Conservation (phyloP, 306 rosid genomes). For the Casuarina glauca region DNA sequence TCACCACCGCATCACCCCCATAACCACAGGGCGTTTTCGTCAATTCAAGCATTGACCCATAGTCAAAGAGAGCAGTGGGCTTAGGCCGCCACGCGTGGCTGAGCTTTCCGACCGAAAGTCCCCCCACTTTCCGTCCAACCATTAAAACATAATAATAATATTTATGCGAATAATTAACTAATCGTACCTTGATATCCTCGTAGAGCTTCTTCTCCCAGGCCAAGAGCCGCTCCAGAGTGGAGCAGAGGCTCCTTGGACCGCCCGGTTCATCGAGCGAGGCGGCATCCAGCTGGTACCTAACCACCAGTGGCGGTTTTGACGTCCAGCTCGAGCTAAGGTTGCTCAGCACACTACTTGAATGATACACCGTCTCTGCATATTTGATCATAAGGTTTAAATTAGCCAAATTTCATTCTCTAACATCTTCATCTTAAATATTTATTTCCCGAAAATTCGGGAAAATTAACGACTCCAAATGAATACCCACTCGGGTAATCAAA, state of each 20-base stretch:
- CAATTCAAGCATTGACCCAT: not conserved
- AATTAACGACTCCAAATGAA: too few species aligned
- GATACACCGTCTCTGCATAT: constrained; percentile 91
- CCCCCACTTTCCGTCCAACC: too few species aligned
- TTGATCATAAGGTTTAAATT: constrained; percentile 2
- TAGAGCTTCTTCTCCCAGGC: constrained; percentile 99
- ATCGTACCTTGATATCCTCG: constrained; percentile 78
- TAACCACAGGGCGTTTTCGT: constrained; percentile 31
- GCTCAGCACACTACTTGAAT: constrained; percentile 83
- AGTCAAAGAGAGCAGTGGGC: constrained; percentile 52
- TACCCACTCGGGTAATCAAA: not conserved
- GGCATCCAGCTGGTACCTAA: constrained; percentile 77
- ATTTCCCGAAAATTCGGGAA: not conserved
- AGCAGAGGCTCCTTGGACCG: constrained; percentile 78
- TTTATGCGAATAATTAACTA: too few species aligned
- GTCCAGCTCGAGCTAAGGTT: constrained; percentile 95
- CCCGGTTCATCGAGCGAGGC: constrained; percentile 58
- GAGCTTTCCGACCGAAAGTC: too few species aligned
- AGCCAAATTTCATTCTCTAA: not conserved
- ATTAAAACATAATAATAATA: too few species aligned
- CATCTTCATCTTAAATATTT: too few species aligned
- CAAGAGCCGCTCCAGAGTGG: constrained; percentile 80
- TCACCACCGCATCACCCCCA: constrained; percentile 30
- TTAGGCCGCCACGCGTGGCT: constrained; percentile 35
- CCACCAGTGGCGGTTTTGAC: constrained; percentile 92